A percentile compares a stretch with the other conserved stretches of the same genome.
These are phyloP conservation scores for Phycomyces nitens DNA, from an alignment of 192 early-diverging fungal genomes.

Conservation along the genomic window DNA sequence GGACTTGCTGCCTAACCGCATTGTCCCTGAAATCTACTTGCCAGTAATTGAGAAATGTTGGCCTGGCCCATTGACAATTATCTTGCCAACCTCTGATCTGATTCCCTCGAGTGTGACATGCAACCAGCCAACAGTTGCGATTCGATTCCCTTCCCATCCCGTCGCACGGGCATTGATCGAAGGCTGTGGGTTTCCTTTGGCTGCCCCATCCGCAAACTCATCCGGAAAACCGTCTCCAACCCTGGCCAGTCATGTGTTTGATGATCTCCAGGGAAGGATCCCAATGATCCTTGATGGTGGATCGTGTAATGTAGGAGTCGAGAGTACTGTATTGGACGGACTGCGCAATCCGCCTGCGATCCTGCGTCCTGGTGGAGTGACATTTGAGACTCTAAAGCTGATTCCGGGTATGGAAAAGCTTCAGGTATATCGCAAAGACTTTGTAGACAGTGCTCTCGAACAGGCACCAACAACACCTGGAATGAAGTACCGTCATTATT, in stretches of 20 bases:
- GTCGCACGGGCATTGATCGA: slow-evolving; percentile 88
- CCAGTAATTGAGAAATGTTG: slow-evolving; percentile 67
- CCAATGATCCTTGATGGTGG: slow-evolving; percentile 91
- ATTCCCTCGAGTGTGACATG: slow-evolving; percentile 81
- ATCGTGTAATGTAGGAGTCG: slow-evolving; percentile 84
- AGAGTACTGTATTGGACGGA: slow-evolving; percentile 92
- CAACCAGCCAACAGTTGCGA: slow-evolving; percentile 81
- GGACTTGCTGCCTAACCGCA: slow-evolving; percentile 54
- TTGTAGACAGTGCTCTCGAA: slow-evolving; percentile 67
- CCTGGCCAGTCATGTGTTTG: slow-evolving; percentile 78
- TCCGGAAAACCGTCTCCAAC: slow-evolving; percentile 96
- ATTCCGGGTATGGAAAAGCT: slow-evolving; percentile 63
- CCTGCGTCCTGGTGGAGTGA: slow-evolving; percentile 89
- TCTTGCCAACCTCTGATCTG: slow-evolving; percentile 67
- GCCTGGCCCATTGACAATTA: slow-evolving; percentile 93
- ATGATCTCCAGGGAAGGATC: slow-evolving; percentile 76
- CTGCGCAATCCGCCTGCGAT: slow-evolving; percentile 71
- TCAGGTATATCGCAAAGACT: slow-evolving; percentile 79
- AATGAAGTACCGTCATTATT: slow-evolving; percentile 99
- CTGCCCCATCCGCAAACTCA: slow-evolving; percentile 97
- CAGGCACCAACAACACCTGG: slow-evolving; percentile 89
- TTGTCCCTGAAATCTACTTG: slow-evolving; percentile 70
- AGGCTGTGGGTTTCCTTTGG: slow-evolving; percentile 80
- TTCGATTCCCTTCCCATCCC: slow-evolving; percentile 89
- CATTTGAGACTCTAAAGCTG: slow-evolving; percentile 65